Conservation (phyloP, 2,329 filamentous ascomycete genomes). For the Fonsecaea pugnacius region DNA sequence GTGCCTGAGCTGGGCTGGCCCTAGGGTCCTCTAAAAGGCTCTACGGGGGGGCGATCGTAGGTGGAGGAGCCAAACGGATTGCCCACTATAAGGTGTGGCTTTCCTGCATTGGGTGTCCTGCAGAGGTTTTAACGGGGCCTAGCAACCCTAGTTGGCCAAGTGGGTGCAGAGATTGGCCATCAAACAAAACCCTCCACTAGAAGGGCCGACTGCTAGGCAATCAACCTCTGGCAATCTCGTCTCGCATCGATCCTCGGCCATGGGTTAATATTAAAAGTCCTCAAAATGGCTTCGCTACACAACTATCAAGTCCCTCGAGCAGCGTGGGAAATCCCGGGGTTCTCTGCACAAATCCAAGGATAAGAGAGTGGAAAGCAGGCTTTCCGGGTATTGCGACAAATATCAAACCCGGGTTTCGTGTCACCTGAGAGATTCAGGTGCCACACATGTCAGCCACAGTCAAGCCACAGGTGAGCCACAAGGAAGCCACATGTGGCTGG, state of each 20-base stretch:
- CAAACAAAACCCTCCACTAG: constrained; percentile 14
- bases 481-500: constrained; percentile 13
- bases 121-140: constrained; percentile 5
- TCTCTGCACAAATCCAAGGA: constrained; percentile 1
- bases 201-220: background rate
- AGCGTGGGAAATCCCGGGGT: constrained; percentile 13
- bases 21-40: constrained; percentile 3
- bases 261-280: background rate
- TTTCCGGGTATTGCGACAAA: constrained; percentile 5
- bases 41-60: constrained; percentile 17
- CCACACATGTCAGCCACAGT: background rate
- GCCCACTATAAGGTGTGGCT: constrained; percentile 12
- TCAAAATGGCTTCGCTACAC: constrained; percentile 4
- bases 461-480: constrained; percentile 11
- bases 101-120: constrained; percentile 16
- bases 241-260: constrained; percentile 13
- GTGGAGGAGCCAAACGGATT: constrained; percentile 14
- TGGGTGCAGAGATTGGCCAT: constrained; percentile 19
- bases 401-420: background rate
- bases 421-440: background rate
- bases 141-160: constrained; percentile 1
- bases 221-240: constrained; percentile 23
- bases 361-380: background rate
- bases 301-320: background rate
- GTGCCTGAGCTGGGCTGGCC: constrained; percentile 16